Percentiles rank a stretch among this genome's conserved stretches.
Evolutionary conservation across 495 filamentous ascomycete genomes (phyloP).

Genomic region (Talaromyces proteolyticus): DNA sequence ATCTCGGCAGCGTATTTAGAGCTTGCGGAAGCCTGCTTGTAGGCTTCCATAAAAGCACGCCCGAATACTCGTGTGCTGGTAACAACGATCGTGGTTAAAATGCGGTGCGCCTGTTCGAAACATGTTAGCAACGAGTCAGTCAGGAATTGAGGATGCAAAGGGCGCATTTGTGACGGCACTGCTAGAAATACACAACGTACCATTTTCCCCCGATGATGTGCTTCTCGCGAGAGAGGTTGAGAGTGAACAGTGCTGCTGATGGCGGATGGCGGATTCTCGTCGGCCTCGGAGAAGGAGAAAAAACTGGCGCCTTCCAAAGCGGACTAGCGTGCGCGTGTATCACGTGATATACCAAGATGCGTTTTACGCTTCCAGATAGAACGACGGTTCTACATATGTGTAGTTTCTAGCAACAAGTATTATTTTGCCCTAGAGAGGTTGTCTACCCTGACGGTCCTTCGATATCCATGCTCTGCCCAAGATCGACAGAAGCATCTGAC

Average conservation of each 20-base stretch:
- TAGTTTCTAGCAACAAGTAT: no score
- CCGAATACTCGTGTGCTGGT: constrained; percentile 87
- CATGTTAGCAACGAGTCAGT: neutral
- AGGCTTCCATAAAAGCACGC: constrained; percentile 86
- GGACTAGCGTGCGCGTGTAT: neutral
- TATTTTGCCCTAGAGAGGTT: no score
- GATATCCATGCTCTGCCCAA: no score
- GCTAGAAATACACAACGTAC: constrained; percentile 8
- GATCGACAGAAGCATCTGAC: no score
- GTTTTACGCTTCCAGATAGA: no score
- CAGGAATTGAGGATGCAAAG: constrained; percentile 3
- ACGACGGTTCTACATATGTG: no score
- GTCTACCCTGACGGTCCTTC: no score
- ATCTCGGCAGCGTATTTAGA: constrained; percentile 72
- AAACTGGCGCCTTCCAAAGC: neutral
- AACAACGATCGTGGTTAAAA: constrained; percentile 87
- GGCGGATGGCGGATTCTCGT: neutral
- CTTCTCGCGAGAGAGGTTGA: constrained; percentile 7
- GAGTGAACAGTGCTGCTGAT: neutral
- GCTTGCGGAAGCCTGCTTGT: constrained; percentile 83
- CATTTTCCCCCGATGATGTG: constrained; percentile 11
- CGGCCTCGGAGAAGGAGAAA: neutral
- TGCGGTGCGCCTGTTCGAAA: constrained; percentile 73
- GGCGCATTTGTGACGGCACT: neutral
- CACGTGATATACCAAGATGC: no score